Conservation (phyloP, 306 rosid species). For the Dalbergia cultrata region DNA sequence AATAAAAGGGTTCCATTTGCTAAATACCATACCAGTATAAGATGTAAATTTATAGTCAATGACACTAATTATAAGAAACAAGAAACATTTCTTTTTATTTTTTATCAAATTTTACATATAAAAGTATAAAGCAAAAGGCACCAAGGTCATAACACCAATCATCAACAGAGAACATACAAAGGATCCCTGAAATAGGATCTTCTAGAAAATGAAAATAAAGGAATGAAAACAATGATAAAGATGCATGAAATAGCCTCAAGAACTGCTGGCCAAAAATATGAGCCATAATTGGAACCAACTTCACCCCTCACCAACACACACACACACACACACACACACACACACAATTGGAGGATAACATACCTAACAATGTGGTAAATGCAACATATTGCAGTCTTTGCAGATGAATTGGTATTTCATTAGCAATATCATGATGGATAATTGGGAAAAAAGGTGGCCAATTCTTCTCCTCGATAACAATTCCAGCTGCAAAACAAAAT, state of each 20-base stretch:
- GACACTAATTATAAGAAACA: slow-evolving; percentile 1
- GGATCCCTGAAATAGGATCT: slow-evolving; percentile 27
- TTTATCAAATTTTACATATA: background rate
- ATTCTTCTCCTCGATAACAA: slow-evolving; percentile 88
- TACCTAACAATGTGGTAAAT: slow-evolving; percentile 88
- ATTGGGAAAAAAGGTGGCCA: slow-evolving; percentile 97
- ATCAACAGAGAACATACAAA: no score
- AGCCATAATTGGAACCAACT: slow-evolving; percentile 27
- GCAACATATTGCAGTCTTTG: slow-evolving; percentile 88
- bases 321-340: background rate
- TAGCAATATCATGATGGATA: slow-evolving; percentile 94
- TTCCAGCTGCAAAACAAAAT: slow-evolving; percentile 81
- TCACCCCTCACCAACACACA: background rate
- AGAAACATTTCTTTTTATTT: background rate
- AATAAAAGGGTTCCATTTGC: background rate
- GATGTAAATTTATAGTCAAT: background rate
- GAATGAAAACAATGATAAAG: background rate
- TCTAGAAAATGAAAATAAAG: background rate
- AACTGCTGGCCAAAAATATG: background rate
- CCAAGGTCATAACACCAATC: no score
- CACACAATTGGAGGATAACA: slow-evolving; percentile 30
- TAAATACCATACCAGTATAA: background rate
- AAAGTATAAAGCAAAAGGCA: background rate
- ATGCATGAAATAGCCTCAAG: slow-evolving; percentile 18
- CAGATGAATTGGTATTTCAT: slow-evolving; percentile 85